Evolutionary conservation across 2,329 filamentous ascomycete species (phyloP).

Genomic region (Nemania sp.): DNA sequence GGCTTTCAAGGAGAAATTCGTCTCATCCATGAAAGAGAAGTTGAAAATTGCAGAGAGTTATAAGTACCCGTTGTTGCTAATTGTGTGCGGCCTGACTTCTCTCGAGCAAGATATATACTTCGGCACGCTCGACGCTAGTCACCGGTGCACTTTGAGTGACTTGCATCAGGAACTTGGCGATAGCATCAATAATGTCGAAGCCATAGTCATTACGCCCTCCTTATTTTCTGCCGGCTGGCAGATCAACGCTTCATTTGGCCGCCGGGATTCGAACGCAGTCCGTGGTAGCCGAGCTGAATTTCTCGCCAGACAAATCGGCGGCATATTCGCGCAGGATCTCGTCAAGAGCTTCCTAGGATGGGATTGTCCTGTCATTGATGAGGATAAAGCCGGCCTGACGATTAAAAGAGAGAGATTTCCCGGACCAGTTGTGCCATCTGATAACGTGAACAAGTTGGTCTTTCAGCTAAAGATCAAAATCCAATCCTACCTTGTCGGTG

Average conservation of each 20-base stretch:
- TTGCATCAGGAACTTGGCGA: conserved; percentile 41
- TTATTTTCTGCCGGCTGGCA: conserved; percentile 51
- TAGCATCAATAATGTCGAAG: conserved; percentile 35
- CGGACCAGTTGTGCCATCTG: conserved; percentile 34
- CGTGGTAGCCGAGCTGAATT: conserved; percentile 39
- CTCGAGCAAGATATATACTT: conserved; percentile 50
- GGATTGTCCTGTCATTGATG: conserved; percentile 44
- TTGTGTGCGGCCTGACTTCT: conserved; percentile 48
- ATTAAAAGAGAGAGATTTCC: conserved; percentile 31
- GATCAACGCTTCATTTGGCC: conserved; percentile 46
- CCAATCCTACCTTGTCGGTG: conserved; percentile 40
- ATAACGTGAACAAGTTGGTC: conserved; percentile 33
- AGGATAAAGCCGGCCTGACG: conserved; percentile 17
- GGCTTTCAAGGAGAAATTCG: conserved; percentile 41
- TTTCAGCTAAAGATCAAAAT: conserved; percentile 37
- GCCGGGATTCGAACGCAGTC: not conserved
- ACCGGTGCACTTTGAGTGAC: conserved; percentile 35
- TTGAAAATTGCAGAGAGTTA: conserved; percentile 26
- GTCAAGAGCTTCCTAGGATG: conserved; percentile 37
- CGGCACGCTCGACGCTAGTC: conserved; percentile 25
- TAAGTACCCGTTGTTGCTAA: conserved; percentile 42
- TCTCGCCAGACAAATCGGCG: conserved; percentile 48
- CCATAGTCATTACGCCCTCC: conserved; percentile 45
- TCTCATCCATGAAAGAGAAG: conserved; percentile 37
- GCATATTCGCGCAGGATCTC: conserved; percentile 42